A percentile compares a stretch with the other conserved stretches of the same genome.
phyloP scores from a whole-genome alignment of 768 basidiomycete genomes.

The Dacryopinax primogenitus region DNA sequence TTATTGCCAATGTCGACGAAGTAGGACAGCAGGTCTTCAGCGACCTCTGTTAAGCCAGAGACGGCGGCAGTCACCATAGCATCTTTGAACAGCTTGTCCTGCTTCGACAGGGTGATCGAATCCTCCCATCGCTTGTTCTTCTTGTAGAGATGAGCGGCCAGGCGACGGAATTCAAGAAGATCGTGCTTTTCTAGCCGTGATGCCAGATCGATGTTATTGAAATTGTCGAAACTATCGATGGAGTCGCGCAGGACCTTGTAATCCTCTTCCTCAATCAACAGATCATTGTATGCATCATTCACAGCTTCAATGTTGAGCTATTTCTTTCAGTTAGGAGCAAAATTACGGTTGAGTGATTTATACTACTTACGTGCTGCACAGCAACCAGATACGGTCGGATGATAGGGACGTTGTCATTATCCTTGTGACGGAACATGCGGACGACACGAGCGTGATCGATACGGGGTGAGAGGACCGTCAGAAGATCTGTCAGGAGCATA shows the following conservation, averaged over 20 bases:
- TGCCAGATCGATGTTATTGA: slow-evolving; percentile 81
- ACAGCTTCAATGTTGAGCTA: slow-evolving; percentile 93
- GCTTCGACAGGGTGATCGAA: slow-evolving; percentile 86
- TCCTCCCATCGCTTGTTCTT: slow-evolving; percentile 96
- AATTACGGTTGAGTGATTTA: neutral
- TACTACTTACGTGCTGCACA: slow-evolving; percentile 66
- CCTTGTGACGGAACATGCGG: slow-evolving; percentile 66
- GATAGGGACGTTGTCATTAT: slow-evolving; percentile 90
- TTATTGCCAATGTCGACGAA: slow-evolving; percentile 98
- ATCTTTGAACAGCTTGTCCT: slow-evolving; percentile 95
- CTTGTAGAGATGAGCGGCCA: slow-evolving; percentile 96
- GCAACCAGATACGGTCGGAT: slow-evolving; percentile 94
- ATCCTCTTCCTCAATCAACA: slow-evolving; percentile 99
- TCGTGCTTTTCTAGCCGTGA: slow-evolving; percentile 77
- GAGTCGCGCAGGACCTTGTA: slow-evolving; percentile 95
- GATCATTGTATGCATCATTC: slow-evolving; percentile 94
- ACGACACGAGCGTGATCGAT: slow-evolving; percentile 94
- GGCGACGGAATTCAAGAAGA: slow-evolving; percentile 83
- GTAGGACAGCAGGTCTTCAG: slow-evolving; percentile 88
- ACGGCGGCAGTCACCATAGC: slow-evolving; percentile 83
- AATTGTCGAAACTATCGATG: slow-evolving; percentile 97
- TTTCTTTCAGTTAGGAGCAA: neutral
- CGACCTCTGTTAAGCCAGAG: slow-evolving; percentile 75
- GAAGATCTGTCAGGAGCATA: slow-evolving; percentile 79
- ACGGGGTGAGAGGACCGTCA: slow-evolving; percentile 83